Base-by-base conservation (phyloP, 2,329 filamentous ascomycete species). In the Fusarium nematophilum region DNA sequence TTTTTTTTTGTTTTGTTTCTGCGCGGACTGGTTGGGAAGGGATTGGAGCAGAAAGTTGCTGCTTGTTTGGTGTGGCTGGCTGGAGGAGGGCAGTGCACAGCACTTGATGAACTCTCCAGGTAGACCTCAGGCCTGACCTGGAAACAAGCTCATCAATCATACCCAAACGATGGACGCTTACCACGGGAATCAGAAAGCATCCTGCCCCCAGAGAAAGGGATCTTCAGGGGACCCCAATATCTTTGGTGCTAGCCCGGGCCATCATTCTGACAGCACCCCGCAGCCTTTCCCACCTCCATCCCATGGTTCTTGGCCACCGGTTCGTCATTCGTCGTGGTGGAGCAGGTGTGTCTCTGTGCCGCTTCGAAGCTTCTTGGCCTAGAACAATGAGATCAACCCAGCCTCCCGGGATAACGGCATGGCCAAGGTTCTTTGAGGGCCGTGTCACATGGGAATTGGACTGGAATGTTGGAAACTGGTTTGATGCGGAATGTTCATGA, bases 261-360 rank as follows among this genome's bases (percentile, higher is more conserved):
- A 30, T 33, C 31, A 55, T 48, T 38, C 54, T 54, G 39, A 50
- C 60, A 60, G 51, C 61, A 64, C 64, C 66, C 66, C 64, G 53
- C 65, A 67, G 65, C 47, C 21, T 21, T 37, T 57, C 33, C 54
- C 55, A 49, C 27, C 43, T 25, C 26, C 34, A 33, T 33, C 37
- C 39, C 25, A 39, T 40, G 43, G 15, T 49, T 47, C 37, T 33
- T 55, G 50, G 47, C 52, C 49, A 44, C 30, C 36, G 34, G 34
- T 8, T 37, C 44, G 37, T 30, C 46, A 47, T 53, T 42, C 31
- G 45, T 37, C 31, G 25, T 45, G 55, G 55, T 64, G 54, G 59
- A 63, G 57, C 33, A 50, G 51, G 39, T 44, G 44, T 38, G 4
- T 33, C 40, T 39, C 47, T 45, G 33, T 50, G 55, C 46, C 55